phyloP scores from a whole-genome alignment of 805 yeast species.

The Dipodascopsis uninucleata region DNA sequence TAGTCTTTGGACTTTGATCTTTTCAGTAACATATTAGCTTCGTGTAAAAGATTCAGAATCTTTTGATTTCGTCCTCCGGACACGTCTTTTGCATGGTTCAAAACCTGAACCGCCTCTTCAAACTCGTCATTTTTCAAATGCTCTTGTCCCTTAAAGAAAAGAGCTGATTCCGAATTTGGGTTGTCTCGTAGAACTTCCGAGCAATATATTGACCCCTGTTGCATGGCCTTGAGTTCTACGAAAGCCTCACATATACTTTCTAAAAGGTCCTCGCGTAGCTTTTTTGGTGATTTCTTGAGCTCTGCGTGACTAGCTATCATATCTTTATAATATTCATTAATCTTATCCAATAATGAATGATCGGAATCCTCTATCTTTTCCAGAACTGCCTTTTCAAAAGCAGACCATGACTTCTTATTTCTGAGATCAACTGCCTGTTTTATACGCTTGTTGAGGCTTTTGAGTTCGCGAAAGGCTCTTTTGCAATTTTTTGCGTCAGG shows the following conservation, averaged over 20 bases:
- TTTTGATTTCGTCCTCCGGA: constrained; percentile 26
- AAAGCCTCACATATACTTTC: constrained; percentile 30
- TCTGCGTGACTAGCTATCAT: constrained; percentile 15
- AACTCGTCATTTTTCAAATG: constrained; percentile 27
- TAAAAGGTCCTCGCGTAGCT: constrained; percentile 26
- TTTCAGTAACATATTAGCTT: constrained; percentile 34
- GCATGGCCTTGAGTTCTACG: constrained; percentile 29
- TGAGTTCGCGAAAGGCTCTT: constrained; percentile 30
- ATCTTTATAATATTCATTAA: too few species aligned
- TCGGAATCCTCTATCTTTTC: constrained; percentile 17
- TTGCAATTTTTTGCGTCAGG: constrained; percentile 67
- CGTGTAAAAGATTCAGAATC: constrained; percentile 30
- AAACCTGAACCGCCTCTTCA: constrained; percentile 32
- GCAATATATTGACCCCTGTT: constrained; percentile 32
- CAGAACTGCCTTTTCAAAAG: constrained; percentile 10
- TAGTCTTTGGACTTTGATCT: constrained; percentile 57
- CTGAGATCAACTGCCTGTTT: constrained; percentile 10
- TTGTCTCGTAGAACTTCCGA: constrained; percentile 31
- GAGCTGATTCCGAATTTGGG: constrained; percentile 32
- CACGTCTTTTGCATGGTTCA: constrained; percentile 25
- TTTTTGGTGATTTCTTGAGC: constrained; percentile 7
- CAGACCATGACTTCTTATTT: constrained; percentile 13
- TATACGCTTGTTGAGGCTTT: constrained; percentile 22
- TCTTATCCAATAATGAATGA: constrained; percentile 20
- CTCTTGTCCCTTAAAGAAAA: constrained; percentile 28